phyloP scores from a whole-genome alignment of 1,284 basidiomycete species.

The Ustilago shanxiensis region DNA sequence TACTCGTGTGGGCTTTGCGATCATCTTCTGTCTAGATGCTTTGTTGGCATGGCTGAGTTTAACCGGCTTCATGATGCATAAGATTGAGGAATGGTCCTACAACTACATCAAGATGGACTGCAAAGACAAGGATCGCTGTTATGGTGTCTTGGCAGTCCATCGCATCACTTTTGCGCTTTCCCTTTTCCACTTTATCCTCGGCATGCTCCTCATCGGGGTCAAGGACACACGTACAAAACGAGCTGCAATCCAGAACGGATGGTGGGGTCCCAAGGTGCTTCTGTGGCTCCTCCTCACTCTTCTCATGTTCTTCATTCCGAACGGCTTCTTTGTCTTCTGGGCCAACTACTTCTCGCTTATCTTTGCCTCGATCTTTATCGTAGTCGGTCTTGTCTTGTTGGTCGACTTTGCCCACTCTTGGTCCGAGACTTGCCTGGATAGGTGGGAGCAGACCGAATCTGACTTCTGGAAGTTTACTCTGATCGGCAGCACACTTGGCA shows the following conservation, averaged over 20 bases:
- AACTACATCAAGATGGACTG: slow-evolving; percentile 99
- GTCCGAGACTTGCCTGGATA: slow-evolving; percentile 95
- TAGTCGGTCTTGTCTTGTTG: slow-evolving; percentile 93
- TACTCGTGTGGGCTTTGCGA: slow-evolving; percentile 94
- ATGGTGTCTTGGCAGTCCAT: slow-evolving; percentile 97
- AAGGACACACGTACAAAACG: slow-evolving; percentile 89
- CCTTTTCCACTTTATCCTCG: slow-evolving; percentile 87
- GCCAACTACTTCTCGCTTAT: slow-evolving; percentile 91
- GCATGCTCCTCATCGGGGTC: slow-evolving; percentile 84
- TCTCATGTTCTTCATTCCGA: slow-evolving; percentile 90
- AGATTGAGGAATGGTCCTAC: slow-evolving; percentile 91
- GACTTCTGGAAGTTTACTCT: slow-evolving; percentile 97
- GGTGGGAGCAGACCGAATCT: slow-evolving; percentile 87
- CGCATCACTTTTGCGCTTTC: slow-evolving; percentile 95
- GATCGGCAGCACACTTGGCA: slow-evolving; percentile 88
- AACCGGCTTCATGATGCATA: slow-evolving; percentile 86
- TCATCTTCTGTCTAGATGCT: slow-evolving; percentile 96
- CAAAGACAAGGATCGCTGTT: slow-evolving; percentile 85
- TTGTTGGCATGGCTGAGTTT: slow-evolving; percentile 96
- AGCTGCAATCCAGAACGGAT: slow-evolving; percentile 96
- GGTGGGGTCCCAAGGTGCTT: slow-evolving; percentile 98
- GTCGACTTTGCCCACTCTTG: slow-evolving; percentile 99
- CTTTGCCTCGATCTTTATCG: slow-evolving; percentile 92
- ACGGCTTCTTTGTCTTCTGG: slow-evolving; percentile 95
- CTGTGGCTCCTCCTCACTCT: slow-evolving; percentile 83